Evolutionary conservation across 2,329 filamentous ascomycete genomes (phyloP).

Genomic region (Fusarium lateritium): DNA sequence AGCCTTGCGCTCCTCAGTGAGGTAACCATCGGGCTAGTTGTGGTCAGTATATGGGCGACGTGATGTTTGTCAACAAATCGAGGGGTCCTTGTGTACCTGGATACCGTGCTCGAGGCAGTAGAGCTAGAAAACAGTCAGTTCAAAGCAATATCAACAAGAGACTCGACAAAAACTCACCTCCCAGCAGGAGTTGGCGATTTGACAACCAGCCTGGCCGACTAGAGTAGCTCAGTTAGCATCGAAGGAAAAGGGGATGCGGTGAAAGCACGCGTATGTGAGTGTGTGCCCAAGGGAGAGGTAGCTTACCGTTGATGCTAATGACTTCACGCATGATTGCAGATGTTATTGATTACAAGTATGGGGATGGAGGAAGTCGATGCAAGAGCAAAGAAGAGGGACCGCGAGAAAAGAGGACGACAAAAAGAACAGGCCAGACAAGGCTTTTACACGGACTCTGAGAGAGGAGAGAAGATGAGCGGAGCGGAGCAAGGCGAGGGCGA

Average conservation of each 20-base stretch:
- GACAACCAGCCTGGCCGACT: constrained; percentile 99
- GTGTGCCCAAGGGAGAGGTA: constrained; percentile 46
- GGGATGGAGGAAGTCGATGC: constrained; percentile 52
- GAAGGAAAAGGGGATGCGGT: constrained; percentile 57
- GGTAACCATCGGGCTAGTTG: constrained; percentile 92
- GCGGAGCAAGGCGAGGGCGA: constrained; percentile 39
- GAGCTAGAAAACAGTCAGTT: constrained; percentile 71
- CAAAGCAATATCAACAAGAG: constrained; percentile 47
- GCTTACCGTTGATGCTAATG: constrained; percentile 97
- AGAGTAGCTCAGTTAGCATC: constrained; percentile 68
- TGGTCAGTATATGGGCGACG: constrained; percentile 32
- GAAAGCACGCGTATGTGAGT: constrained; percentile 52
- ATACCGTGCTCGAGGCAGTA: constrained; percentile 99
- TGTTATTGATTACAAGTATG: constrained; percentile 44
- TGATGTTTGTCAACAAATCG: constrained; percentile 43
- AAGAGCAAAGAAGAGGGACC: constrained; percentile 52
- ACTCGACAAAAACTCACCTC: constrained; percentile 79
- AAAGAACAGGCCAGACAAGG: constrained; percentile 50
- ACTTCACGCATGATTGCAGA: constrained; percentile 94
- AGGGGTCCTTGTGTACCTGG: constrained; percentile 75
- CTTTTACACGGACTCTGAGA: constrained; percentile 50
- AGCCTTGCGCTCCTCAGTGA: constrained; percentile 97
- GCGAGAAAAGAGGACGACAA: constrained; percentile 43
- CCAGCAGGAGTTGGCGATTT: constrained; percentile 99
- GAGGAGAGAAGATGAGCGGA: constrained; percentile 43